Percentiles rank a stretch among this genome's conserved stretches.
phyloP scores from a whole-genome alignment of 805 yeast genomes.

The Cyberlindnera lachancei region DNA sequence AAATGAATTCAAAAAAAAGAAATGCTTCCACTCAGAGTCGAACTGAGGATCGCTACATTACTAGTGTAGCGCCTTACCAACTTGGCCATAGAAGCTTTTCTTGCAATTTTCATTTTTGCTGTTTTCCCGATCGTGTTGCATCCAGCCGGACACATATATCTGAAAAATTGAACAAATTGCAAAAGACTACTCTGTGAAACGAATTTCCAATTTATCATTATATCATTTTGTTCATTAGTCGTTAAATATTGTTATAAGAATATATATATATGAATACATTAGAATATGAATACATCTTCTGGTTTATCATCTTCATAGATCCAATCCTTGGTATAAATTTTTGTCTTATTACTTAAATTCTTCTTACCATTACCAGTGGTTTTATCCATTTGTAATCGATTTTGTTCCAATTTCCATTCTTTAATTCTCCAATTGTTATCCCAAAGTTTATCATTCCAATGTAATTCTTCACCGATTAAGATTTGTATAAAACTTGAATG shows the following conservation, averaged over 20 bases:
- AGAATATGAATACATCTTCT: constrained; percentile 5
- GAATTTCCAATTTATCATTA: no score
- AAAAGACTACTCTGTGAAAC: no score
- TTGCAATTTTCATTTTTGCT: no score
- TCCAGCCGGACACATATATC: no score
- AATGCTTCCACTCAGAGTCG: constrained; percentile 63
- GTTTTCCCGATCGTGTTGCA: no score
- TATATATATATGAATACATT: not conserved
- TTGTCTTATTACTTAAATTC: no score
- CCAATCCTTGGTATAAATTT: no score
- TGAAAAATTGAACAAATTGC: no score
- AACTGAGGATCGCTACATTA: constrained; percentile 78
- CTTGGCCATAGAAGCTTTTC: constrained; percentile 44
- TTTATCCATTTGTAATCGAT: no score
- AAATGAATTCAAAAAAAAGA: not conserved
- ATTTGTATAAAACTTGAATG: not conserved
- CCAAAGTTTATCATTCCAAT: constrained; percentile 3
- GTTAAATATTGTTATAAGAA: no score
- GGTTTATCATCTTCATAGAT: constrained; percentile 4
- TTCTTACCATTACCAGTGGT: not conserved
- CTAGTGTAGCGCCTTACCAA: constrained; percentile 82
- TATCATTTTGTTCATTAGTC: no score
- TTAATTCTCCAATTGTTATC: constrained; percentile 11
- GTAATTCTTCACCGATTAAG: constrained; percentile 1
- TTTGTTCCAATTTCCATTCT: constrained; percentile 11